Evolutionary conservation across 164 flowering plant genomes (phyloP).

Genomic region (Vitis riparia): DNA sequence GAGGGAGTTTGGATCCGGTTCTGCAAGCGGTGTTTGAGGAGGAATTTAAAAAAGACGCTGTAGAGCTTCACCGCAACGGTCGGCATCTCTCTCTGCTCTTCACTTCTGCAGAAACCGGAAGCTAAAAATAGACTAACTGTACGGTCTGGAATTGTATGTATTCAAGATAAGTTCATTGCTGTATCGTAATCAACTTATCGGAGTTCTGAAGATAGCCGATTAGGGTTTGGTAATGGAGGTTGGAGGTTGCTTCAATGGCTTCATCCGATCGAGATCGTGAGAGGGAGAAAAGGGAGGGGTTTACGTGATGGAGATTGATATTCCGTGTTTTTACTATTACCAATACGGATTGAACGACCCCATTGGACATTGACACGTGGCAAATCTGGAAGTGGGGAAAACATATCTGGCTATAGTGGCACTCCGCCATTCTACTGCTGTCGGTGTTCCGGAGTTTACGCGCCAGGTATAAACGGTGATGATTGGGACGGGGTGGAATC

Average conservation of each 20-base stretch:
- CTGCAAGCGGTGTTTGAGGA: conserved; percentile 81
- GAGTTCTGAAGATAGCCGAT: not conserved
- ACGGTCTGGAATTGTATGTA: not conserved
- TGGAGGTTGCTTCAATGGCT: conserved; percentile 7
- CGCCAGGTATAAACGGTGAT: no score
- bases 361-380: no score
- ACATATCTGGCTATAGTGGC: no score
- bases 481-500: no score
- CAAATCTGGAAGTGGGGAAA: no score
- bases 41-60: conserved; percentile 88
- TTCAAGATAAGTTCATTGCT: conserved; percentile 9
- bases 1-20: conserved; percentile 44
- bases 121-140: not conserved
- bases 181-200: not conserved
- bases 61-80: conserved; percentile 83
- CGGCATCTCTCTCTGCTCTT: conserved; percentile 52
- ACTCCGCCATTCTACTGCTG: no score
- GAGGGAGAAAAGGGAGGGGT: conserved; percentile 3
- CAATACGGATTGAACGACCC: no score
- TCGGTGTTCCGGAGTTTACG: no score
- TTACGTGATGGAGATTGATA: not conserved
- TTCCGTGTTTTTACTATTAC: no score
- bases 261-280: conserved; percentile 4
- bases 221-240: conserved; percentile 13
- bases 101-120: not conserved